Evolutionary conservation across 805 yeast species (phyloP).

Genomic region (Ogataea pini): DNA sequence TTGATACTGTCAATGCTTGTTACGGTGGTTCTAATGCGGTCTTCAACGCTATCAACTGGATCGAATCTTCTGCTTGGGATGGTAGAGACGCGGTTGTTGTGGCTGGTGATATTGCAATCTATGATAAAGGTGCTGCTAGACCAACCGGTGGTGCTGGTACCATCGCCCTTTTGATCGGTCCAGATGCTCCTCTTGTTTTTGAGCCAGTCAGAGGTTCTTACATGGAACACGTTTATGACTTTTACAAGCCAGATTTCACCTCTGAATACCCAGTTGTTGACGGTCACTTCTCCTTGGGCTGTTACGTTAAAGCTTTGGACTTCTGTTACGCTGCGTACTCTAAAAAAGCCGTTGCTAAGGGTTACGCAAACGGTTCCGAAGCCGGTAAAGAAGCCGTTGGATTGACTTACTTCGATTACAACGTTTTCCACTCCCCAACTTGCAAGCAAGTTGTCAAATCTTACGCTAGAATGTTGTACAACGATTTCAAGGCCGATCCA

Average conservation of each 20-base stretch:
- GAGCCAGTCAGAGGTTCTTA: constrained; percentile 86
- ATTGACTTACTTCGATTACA: constrained; percentile 79
- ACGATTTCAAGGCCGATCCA: constrained; percentile 79
- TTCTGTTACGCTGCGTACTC: constrained; percentile 81
- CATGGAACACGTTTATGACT: constrained; percentile 97
- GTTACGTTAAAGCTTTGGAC: constrained; percentile 94
- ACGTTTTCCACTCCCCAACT: constrained; percentile 97
- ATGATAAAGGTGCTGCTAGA: constrained; percentile 96
- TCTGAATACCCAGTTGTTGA: constrained; percentile 96
- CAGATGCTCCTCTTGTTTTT: constrained; percentile 95
- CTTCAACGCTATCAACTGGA: constrained; percentile 92
- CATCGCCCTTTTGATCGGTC: constrained; percentile 92
- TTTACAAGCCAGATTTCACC: constrained; percentile 96
- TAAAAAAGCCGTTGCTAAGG: constrained; percentile 62
- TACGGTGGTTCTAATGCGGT: constrained; percentile 98
- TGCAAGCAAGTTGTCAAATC: constrained; percentile 94
- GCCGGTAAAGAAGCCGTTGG: constrained; percentile 61
- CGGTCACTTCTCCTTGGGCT: constrained; percentile 91
- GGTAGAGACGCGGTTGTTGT: constrained; percentile 97
- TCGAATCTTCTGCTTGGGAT: constrained; percentile 95
- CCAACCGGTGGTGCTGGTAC: constrained; percentile 99
- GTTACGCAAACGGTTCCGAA: constrained; percentile 42
- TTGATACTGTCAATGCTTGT: constrained; percentile 95
- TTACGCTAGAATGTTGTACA: constrained; percentile 86
- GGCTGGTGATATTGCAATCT: constrained; percentile 96